These are phyloP conservation scores for Entoloma clypeatum DNA, from an alignment of 1,284 basidiomycete species.

Conservation along the genomic window DNA sequence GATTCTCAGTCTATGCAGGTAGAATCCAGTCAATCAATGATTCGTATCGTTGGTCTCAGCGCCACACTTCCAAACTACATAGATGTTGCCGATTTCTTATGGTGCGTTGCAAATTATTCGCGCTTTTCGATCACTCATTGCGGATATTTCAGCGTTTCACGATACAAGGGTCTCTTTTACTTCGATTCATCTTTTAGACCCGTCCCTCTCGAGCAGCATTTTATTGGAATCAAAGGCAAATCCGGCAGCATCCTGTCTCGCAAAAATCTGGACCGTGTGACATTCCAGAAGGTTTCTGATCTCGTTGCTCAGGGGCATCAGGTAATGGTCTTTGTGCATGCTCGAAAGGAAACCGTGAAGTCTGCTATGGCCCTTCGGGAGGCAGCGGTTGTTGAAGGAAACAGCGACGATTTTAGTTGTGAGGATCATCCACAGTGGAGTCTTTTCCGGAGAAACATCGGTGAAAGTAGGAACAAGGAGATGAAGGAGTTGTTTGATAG, in stretches of 20 bases:
- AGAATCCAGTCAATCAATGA: slow-evolving; percentile 94
- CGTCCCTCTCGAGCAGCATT: slow-evolving; percentile 97
- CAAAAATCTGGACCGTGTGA: slow-evolving; percentile 86
- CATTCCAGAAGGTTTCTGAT: slow-evolving; percentile 87
- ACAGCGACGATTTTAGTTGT: slow-evolving; percentile 75
- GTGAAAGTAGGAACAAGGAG: slow-evolving; percentile 87
- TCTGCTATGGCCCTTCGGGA: slow-evolving; percentile 86
- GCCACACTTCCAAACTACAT: slow-evolving; percentile 97
- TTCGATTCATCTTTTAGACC: slow-evolving; percentile 98
- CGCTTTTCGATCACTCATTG: slow-evolving; percentile 2
- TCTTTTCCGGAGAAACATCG: slow-evolving; percentile 77
- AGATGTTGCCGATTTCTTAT: slow-evolving; percentile 95
- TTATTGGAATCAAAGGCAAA: slow-evolving; percentile 95
- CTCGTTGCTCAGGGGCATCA: slow-evolving; percentile 89
- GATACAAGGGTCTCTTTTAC: slow-evolving; percentile 91
- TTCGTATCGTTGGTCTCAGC: slow-evolving; percentile 97
- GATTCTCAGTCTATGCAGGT: slow-evolving; percentile 67
- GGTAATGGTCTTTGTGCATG: slow-evolving; percentile 99
- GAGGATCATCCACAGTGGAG: slow-evolving; percentile 74
- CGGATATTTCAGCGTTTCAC: slow-evolving; percentile 67
- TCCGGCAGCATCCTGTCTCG: slow-evolving; percentile 70
- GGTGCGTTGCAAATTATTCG: slow-evolving; percentile 15
- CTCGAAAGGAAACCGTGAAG: slow-evolving; percentile 97
- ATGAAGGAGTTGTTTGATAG: slow-evolving; percentile 93
- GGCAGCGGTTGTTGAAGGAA: slow-evolving; percentile 71